A percentile compares a stretch with the other conserved stretches of the same genome.
Evolutionary conservation across 371 early-diverging fungal species (phyloP).

Genomic region (Rhizomucor miehei): DNA sequence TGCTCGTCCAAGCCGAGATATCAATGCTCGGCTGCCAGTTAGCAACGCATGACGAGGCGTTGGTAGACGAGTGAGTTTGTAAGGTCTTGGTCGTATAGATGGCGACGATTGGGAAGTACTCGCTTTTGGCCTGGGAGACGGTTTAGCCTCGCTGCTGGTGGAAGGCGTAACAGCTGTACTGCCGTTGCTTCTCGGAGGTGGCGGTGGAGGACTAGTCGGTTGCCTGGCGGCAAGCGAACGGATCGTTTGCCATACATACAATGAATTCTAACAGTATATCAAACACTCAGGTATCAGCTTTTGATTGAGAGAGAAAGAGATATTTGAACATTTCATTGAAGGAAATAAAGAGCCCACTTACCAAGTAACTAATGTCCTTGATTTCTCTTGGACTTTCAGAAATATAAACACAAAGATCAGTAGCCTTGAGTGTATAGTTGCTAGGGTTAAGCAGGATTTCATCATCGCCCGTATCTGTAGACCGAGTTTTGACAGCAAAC

Average conservation of each 20-base stretch:
- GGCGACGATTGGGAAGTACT: background rate
- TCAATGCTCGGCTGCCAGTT: slow-evolving; percentile 28
- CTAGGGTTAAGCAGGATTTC: slow-evolving; percentile 68
- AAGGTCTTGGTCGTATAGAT: slow-evolving; percentile 4
- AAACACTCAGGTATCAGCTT: too few relatives aligned
- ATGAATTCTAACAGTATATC: slow-evolving; percentile 8
- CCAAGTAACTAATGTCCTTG: slow-evolving; percentile 40
- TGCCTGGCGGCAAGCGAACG: slow-evolving; percentile 4
- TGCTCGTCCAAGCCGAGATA: slow-evolving; percentile 27
- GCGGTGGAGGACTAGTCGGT: background rate
- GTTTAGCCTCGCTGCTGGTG: too few relatives aligned
- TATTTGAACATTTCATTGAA: too few relatives aligned
- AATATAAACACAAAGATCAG: slow-evolving; percentile 61
- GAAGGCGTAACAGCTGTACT: background rate
- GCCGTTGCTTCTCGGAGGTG: background rate
- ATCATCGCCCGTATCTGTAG: slow-evolving; percentile 20
- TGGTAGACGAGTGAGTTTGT: slow-evolving; percentile 15
- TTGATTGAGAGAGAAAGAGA: too few relatives aligned
- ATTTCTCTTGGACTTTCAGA: slow-evolving; percentile 62
- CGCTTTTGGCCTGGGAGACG: too few relatives aligned
- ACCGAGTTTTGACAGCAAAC: slow-evolving; percentile 56
- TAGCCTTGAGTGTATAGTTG: slow-evolving; percentile 48
- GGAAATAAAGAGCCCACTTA: too few relatives aligned
- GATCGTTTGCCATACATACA: slow-evolving; percentile 18
- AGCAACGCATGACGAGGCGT: slow-evolving; percentile 26